Percentiles rank a stretch among this genome's conserved stretches.
Evolutionary conservation across 2,329 filamentous ascomycete genomes (phyloP).

Genomic region (Bipolaris sorokiniana): DNA sequence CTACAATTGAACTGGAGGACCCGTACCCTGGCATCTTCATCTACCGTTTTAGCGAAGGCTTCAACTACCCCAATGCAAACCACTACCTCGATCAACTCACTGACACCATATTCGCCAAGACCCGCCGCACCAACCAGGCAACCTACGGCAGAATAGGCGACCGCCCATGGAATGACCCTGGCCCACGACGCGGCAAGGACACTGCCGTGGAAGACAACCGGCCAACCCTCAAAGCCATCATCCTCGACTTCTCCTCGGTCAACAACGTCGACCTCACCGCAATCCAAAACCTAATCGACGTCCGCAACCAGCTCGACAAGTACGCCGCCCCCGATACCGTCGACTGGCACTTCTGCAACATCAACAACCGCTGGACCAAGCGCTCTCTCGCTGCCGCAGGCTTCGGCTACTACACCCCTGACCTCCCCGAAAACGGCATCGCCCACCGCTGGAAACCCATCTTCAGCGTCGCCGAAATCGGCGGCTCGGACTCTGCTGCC

Average conservation of each 20-base stretch:
- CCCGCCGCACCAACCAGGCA: constrained; percentile 76
- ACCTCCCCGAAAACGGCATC: constrained; percentile 60
- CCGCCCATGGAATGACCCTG: constrained; percentile 94
- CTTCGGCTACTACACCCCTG: constrained; percentile 78
- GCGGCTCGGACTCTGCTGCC: constrained; percentile 74
- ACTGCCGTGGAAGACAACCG: constrained; percentile 54
- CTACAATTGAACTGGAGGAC: constrained; percentile 74
- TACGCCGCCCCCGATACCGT: constrained; percentile 82
- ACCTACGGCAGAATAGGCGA: constrained; percentile 66
- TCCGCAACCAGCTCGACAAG: constrained; percentile 92
- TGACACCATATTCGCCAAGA: constrained; percentile 60
- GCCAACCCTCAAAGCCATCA: constrained; percentile 82
- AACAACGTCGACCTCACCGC: constrained; percentile 96
- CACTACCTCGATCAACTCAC: constrained; percentile 77
- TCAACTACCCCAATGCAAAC: constrained; percentile 95
- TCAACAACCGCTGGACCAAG: constrained; percentile 95
- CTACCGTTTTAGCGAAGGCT: constrained; percentile 93
- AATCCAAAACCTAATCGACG: constrained; percentile 89
- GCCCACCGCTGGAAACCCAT: constrained; percentile 82
- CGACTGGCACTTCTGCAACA: constrained; percentile 92
- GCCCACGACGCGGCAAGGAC: constrained; percentile 66
- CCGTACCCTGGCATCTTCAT: constrained; percentile 96
- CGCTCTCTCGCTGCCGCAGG: constrained; percentile 87
- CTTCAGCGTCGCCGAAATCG: constrained; percentile 90
- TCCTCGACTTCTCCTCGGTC: constrained; percentile 91